Evolutionary conservation across 352 stramenopile species (phyloP), one percentile per base, ranked within the genome.

Genomic region (Pythium monospermum): DNA sequence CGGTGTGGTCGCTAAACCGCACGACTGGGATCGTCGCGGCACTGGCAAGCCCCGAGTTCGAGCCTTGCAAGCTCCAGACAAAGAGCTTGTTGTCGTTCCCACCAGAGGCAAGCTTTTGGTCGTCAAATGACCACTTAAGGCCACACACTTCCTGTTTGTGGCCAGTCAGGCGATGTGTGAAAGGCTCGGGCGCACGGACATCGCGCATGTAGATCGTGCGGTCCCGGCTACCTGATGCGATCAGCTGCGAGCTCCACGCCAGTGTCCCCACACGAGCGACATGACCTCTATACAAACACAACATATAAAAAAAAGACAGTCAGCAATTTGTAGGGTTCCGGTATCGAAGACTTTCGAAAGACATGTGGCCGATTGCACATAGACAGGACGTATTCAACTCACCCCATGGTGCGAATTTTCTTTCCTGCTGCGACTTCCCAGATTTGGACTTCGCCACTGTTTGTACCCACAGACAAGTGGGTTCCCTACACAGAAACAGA

Each of bases 61-160:
- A 66, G 1, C 57, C 65, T 42, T 74, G 83, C 44, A 91, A 78
- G 65, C 95, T 95, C 87, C 96, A 98, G n/a, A 99, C 90, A 50
- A 97, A 86, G 19, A 99, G 71, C 67, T 98, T 98, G 77, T 99
- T 99, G 76, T 99, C 96, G 67, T 99, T 99, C 19, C 95, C 95
- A 42, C 96, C 96, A 0, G 87, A 97, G 1, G 88, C 87, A 16
- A 97, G 71, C 49, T 95, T 76, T n/a, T 77, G 57, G 48, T 89
- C 82, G 54, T 98, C 94, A 51, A 96, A 97, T 2, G 87, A 98
- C 94, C 95, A 99, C 47, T 97, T 97, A 18, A 99, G 68, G 10
- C 96, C 96, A 61, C 96, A 99, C 7, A 99, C 92, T 70, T 94
- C 71, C 56, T 92, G 81, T 41, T 85, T 86, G 65, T 92, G 81